Percentiles rank a stretch among this genome's conserved stretches.
Conservation (phyloP, 2,329 filamentous ascomycete species). For the Trichoderma cornu-damae region DNA sequence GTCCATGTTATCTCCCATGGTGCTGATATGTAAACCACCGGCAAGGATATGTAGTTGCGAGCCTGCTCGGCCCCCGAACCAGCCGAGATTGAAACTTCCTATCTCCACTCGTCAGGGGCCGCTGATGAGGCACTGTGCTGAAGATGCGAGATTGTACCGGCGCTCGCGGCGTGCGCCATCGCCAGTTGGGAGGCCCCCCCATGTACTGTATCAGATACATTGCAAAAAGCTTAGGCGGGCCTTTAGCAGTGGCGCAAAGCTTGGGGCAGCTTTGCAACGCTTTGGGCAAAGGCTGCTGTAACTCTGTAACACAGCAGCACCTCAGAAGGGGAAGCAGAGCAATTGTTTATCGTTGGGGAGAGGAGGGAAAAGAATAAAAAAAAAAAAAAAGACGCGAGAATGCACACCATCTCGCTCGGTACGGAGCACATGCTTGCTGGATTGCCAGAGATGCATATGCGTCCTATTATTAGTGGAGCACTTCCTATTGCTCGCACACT, state of each 20-base stretch:
- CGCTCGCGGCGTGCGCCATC: not conserved
- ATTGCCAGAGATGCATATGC: not conserved
- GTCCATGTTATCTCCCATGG: not conserved
- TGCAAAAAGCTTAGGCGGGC: not conserved
- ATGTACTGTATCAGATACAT: conserved; percentile 14
- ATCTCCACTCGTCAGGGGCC: conserved; percentile 15
- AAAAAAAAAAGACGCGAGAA: not conserved
- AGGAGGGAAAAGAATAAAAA: too few species aligned
- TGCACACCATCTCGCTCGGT: not conserved
- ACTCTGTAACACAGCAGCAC: not conserved
- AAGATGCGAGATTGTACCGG: not conserved
- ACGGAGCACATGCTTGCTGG: too few species aligned
- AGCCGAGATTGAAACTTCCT: conserved; percentile 13
- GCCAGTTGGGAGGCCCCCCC: not conserved
- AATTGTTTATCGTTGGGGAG: not conserved
- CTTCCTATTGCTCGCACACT: not conserved
- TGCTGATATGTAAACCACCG: not conserved
- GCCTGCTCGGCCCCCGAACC: conserved; percentile 3
- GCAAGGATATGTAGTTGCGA: conserved; percentile 1
- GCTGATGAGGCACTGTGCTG: conserved; percentile 3
- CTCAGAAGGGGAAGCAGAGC: not conserved
- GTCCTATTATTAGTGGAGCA: not conserved
- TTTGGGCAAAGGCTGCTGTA: not conserved
- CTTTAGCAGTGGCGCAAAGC: not conserved
- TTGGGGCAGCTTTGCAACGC: not conserved